Evolutionary conservation across 352 stramenopile species (phyloP).

Genomic region (Phytopythium aichiense): DNA sequence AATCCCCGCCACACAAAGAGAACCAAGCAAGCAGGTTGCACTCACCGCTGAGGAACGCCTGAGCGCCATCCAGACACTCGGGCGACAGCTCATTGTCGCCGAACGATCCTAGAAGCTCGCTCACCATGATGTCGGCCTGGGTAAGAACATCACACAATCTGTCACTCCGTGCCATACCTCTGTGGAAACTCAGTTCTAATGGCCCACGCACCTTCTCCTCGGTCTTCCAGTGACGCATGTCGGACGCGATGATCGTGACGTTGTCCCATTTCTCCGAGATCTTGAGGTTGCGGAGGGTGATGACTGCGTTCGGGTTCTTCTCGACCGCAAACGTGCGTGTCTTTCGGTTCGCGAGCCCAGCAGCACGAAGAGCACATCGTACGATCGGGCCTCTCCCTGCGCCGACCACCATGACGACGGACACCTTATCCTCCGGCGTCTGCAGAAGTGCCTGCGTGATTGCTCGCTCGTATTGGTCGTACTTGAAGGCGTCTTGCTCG

Average conservation of each 20-base stretch:
- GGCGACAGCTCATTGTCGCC: constrained; percentile 99
- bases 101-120: constrained; percentile 95
- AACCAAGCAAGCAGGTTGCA: neutral
- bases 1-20: neutral
- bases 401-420: constrained; percentile 89
- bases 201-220: constrained; percentile 37
- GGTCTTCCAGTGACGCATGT: constrained; percentile 85
- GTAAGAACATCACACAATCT: neutral
- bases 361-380: constrained; percentile 75
- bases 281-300: constrained; percentile 90
- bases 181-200: neutral
- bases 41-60: constrained; percentile 88
- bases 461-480: constrained; percentile 95
- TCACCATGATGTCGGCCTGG: constrained; percentile 94
- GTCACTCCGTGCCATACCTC: neutral
- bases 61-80: constrained; percentile 96
- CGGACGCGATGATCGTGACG: constrained; percentile 77
- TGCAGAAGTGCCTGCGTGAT: constrained; percentile 75
- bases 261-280: constrained; percentile 85
- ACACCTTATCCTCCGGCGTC: constrained; percentile 56
- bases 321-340: constrained; percentile 94
- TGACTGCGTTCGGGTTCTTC: constrained; percentile 98
- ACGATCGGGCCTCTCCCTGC: constrained; percentile 96
- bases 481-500: constrained; percentile 98
- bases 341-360: constrained; percentile 50